These are phyloP conservation scores for Filobasidium wieringae DNA, from an alignment of 768 basidiomycete genomes.

Conservation along the genomic window DNA sequence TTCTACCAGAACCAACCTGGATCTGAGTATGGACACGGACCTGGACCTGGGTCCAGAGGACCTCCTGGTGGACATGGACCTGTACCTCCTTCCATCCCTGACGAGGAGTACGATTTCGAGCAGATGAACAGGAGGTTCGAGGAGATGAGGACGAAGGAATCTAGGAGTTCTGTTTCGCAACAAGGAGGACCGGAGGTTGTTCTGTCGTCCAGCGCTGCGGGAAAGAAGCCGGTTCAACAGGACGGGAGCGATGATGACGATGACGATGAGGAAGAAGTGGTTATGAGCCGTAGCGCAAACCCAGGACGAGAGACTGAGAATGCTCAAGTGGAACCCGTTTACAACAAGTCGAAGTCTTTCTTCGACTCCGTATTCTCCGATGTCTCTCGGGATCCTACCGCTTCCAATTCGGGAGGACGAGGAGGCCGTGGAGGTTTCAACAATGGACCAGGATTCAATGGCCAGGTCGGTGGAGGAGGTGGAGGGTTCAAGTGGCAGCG, in stretches of 20 bases:
- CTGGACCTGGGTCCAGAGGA: background rate
- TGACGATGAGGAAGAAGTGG: background rate
- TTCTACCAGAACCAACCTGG: background rate
- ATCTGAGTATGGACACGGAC: no score
- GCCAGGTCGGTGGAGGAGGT: background rate
- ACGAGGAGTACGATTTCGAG: constrained; percentile 14
- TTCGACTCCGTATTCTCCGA: constrained; percentile 16
- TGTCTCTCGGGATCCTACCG: no score
- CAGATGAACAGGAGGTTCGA: constrained; percentile 13
- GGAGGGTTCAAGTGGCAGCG: constrained; percentile 4
- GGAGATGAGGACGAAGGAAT: background rate
- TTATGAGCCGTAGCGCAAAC: background rate
- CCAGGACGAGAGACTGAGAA: background rate
- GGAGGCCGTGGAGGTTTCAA: background rate
- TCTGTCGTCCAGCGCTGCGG: background rate
- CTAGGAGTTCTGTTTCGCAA: background rate
- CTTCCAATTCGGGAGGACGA: background rate
- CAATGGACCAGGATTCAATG: background rate
- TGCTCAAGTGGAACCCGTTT: background rate
- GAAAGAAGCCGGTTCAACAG: background rate
- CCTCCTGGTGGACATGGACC: constrained; percentile 1
- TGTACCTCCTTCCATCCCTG: background rate
- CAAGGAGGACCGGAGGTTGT: background rate
- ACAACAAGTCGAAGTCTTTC: constrained; percentile 17
- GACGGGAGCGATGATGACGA: background rate